Evolutionary conservation across 257 asterid species (phyloP), one percentile per base, ranked within the genome.

Genomic region (Eustoma russellianum): DNA sequence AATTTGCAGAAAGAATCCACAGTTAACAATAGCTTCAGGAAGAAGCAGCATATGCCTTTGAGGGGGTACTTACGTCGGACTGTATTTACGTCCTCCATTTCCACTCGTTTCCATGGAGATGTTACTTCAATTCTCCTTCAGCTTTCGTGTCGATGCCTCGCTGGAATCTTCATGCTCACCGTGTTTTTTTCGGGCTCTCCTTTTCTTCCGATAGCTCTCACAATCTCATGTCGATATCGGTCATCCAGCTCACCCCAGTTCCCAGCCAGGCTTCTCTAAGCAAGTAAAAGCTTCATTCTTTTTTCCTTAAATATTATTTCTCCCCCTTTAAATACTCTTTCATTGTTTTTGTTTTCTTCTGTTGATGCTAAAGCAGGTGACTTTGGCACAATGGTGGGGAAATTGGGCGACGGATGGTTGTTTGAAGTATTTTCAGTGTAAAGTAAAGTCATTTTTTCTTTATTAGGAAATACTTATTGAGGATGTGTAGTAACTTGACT

Each of bases 131-230:
- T n/a, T n/a, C n/a, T n/a, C n/a, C n/a, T n/a, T n/a, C n/a, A n/a
- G n/a, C n/a, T n/a, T n/a, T n/a, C n/a, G n/a, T 40, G 18, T 7
- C 58, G 9, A 13, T 65, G 28, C 38, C 52, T 52, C 49, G 44
- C 34, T 6, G 55, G 33, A 57, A 19, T 43, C 58, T 48, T 48
- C 49, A 16, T 6, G 5, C 48, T 43, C 48, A 24, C 5, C 33
- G 17, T 43, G 48, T 53, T 0, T 9, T n/a, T 46, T 53, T 18
- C 53, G 33, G 59, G n/a, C 17, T 28, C 18, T 38, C 61, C 57
- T 66, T 41, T 35, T 59, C 49, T 43, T 53, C 71, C 38, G 17
- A 30, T 46, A 56, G 16, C 16, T 44, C 63, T 6, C 63, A 30
- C 5, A 15, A 11, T 50, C 48, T 59, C 46, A 16, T 35, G 9